Percentiles rank a stretch among this genome's conserved stretches.
Conservation (phyloP, 108 stramenopile genomes). For the Cyclotella cryptica region DNA sequence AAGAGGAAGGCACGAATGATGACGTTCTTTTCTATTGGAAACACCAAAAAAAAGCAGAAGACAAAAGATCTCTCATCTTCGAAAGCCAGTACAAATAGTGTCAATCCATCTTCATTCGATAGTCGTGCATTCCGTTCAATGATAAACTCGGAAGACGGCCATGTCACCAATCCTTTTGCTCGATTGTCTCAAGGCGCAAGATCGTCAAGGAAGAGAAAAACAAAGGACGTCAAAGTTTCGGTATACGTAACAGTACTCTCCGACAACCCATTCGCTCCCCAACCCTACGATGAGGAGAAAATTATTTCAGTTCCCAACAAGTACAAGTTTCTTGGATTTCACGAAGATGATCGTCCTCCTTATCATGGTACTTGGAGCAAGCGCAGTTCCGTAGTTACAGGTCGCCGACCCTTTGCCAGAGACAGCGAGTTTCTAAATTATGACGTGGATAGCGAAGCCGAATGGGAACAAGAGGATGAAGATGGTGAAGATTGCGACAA, state of each 20-base stretch:
- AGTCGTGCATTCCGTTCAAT: constrained; percentile 54
- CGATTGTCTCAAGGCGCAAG: constrained; percentile 20
- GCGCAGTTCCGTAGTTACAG: constrained; percentile 69
- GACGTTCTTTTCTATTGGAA: constrained; percentile 66
- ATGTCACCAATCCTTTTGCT: constrained; percentile 20
- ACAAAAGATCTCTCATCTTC: background rate
- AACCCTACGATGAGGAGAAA: constrained; percentile 77
- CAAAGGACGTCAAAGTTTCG: constrained; percentile 40
- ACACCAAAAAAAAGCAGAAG: constrained; percentile 41
- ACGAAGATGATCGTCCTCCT: constrained; percentile 85
- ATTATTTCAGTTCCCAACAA: constrained; percentile 73
- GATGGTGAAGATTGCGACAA: constrained; percentile 84
- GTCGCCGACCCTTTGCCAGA: constrained; percentile 76
- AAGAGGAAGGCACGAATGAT: constrained; percentile 72
- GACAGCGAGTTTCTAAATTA: constrained; percentile 79
- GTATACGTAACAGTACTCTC: constrained; percentile 55
- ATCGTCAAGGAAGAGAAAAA: constrained; percentile 22
- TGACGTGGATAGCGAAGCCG: constrained; percentile 91
- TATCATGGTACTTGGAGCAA: constrained; percentile 95
- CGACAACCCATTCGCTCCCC: constrained; percentile 62
- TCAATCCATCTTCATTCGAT: constrained; percentile 46
- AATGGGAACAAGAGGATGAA: constrained; percentile 93
- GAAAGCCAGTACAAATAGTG: background rate
- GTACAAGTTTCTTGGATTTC: constrained; percentile 84
- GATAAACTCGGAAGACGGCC: constrained; percentile 38